Evolutionary conservation across 2,329 filamentous ascomycete genomes (phyloP).

Genomic region (Aspergillus pseudoglaucus): DNA sequence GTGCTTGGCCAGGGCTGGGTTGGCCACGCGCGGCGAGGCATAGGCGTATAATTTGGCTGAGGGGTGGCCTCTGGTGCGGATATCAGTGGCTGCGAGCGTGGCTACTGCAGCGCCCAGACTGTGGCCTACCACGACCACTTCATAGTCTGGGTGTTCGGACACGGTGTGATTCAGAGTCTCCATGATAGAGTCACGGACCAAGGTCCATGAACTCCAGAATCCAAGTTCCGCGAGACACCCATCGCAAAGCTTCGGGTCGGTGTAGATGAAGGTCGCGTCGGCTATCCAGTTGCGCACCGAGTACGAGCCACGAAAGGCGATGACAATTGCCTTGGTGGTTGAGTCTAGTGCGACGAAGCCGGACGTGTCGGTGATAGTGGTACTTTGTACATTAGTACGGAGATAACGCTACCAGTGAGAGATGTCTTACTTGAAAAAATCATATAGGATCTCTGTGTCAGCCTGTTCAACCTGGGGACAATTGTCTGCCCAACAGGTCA

Average conservation of each 20-base stretch:
- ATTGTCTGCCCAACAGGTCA: slow-evolving; percentile 39
- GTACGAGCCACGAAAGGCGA: slow-evolving; percentile 33
- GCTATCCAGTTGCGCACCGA: slow-evolving; percentile 26
- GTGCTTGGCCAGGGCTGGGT: slow-evolving; percentile 48
- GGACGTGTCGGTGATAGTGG: slow-evolving; percentile 35
- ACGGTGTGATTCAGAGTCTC: slow-evolving; percentile 1
- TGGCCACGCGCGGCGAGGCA: slow-evolving; percentile 61
- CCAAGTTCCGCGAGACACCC: slow-evolving; percentile 39
- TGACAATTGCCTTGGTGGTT: slow-evolving; percentile 34
- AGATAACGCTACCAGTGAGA: slow-evolving; percentile 8
- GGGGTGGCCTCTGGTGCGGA: slow-evolving; percentile 44
- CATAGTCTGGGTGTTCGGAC: slow-evolving; percentile 25
- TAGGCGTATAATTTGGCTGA: slow-evolving; percentile 57
- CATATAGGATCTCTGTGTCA: slow-evolving; percentile 29
- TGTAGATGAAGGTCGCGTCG: slow-evolving; percentile 22
- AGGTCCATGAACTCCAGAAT: slow-evolving; percentile 43
- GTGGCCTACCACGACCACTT: slow-evolving; percentile 52
- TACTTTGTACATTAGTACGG: slow-evolving; percentile 1
- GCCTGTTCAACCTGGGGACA: slow-evolving; percentile 39
- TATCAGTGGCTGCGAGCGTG: slow-evolving; percentile 52
- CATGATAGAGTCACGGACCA: slow-evolving; percentile 30
- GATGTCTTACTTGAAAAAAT: slow-evolving; percentile 41
- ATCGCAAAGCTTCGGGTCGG: slow-evolving; percentile 35
- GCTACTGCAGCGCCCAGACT: slow-evolving; percentile 62
- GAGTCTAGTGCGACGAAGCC: slow-evolving; percentile 45